phyloP scores from a whole-genome alignment of 805 yeast genomes.

The Cyberlindnera misumaiensis region DNA sequence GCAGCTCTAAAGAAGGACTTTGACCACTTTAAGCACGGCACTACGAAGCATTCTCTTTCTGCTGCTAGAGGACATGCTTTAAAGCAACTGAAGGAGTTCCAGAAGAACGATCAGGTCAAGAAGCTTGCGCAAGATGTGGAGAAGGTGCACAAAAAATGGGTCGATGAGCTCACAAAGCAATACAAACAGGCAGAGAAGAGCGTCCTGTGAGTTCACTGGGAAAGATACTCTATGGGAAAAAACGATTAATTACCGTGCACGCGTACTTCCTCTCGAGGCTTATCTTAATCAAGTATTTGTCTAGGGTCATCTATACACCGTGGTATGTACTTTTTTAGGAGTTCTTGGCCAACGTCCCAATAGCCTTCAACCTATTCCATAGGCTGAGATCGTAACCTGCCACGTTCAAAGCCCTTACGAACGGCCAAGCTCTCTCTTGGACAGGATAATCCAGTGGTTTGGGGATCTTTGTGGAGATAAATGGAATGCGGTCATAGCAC shows the following conservation, averaged over 20 bases:
- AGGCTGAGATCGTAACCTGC: slow-evolving; percentile 75
- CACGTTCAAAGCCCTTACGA: slow-evolving; percentile 72
- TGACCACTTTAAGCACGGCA: slow-evolving; percentile 54
- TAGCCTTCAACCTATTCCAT: slow-evolving; percentile 60
- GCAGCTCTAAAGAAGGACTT: slow-evolving; percentile 59
- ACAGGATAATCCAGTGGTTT: slow-evolving; percentile 90
- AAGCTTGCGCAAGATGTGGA: slow-evolving; percentile 59
- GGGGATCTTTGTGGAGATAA: slow-evolving; percentile 80
- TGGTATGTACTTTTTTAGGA: not conserved
- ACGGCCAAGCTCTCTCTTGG: slow-evolving; percentile 78
- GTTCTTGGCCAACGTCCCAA: slow-evolving; percentile 47
- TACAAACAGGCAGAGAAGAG: slow-evolving; percentile 51
- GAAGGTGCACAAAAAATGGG: slow-evolving; percentile 57
- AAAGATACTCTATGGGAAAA: not conserved
- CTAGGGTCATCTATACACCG: no score
- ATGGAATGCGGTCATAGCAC: slow-evolving; percentile 75
- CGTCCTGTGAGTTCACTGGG: slow-evolving; percentile 19
- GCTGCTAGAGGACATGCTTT: slow-evolving; percentile 52
- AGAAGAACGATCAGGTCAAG: slow-evolving; percentile 47
- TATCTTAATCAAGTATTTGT: not conserved
- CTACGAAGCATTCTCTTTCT: slow-evolving; percentile 42
- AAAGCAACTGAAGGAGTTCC: slow-evolving; percentile 42
- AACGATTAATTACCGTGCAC: no score
- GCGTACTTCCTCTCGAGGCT: not conserved
- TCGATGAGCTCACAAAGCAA: slow-evolving; percentile 48